Conservation (phyloP, 169 alveolate species). For the Eimeria acervulina region DNA sequence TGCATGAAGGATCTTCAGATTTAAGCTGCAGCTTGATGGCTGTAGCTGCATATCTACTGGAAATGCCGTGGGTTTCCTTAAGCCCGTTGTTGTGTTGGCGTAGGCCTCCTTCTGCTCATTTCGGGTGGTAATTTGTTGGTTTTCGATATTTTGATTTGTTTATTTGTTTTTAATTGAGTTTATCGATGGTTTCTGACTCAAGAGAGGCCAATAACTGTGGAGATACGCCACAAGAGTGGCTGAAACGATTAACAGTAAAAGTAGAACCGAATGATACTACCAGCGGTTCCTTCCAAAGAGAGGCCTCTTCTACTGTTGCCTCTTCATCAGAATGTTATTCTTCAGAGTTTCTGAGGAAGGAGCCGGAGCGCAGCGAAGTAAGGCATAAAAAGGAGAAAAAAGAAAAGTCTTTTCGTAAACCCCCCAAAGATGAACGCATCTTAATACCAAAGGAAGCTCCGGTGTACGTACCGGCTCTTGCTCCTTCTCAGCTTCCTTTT, state of each 20-base stretch:
- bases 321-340: no score
- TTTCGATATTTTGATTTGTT: background rate
- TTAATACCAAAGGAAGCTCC: constrained; percentile 1
- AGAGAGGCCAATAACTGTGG: background rate
- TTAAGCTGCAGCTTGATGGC: background rate
- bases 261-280: background rate
- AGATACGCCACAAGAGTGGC: constrained; percentile 33
- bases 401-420: background rate
- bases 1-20: no score
- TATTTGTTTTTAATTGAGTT: background rate
- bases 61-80: background rate
- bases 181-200: background rate
- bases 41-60: background rate
- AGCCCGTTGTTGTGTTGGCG: background rate
- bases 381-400: background rate
- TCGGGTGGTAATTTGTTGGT: background rate
- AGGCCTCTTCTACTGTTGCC: no score
- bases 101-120: background rate
- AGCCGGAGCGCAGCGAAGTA: background rate
- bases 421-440: constrained; percentile 26
- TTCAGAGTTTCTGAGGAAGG: no score
- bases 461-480: constrained; percentile 19
- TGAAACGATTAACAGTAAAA: constrained; percentile 4
- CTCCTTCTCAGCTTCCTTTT: constrained; percentile 11
- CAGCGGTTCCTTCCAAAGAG: no score